Percentiles rank a stretch among this genome's conserved stretches.
Evolutionary conservation across 768 basidiomycete species (phyloP).

Genomic region (Mycena latifolia): DNA sequence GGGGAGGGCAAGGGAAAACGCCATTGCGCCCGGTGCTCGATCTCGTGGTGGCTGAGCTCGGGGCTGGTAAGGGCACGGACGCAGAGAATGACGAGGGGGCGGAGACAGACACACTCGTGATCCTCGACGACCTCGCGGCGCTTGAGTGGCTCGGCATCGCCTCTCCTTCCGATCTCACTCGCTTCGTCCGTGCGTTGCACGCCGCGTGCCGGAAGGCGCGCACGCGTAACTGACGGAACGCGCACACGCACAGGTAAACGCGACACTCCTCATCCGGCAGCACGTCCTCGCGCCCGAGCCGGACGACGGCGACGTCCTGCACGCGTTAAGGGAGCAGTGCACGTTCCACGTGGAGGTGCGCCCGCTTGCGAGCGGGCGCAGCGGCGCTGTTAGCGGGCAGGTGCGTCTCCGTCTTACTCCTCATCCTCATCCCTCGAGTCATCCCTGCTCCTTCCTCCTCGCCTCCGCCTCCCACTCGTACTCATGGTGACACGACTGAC

Average conservation of each 20-base stretch:
- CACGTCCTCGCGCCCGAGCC: constrained; percentile 63
- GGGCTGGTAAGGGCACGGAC: constrained; percentile 25
- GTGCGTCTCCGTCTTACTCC: no score
- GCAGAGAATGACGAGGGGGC: no score
- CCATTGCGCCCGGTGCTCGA: constrained; percentile 53
- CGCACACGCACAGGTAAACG: constrained; percentile 53
- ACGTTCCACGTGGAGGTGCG: constrained; percentile 80
- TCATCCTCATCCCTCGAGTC: no score
- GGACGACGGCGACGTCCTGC: constrained; percentile 69
- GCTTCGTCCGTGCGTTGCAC: constrained; percentile 71
- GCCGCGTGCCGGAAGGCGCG: constrained; percentile 67
- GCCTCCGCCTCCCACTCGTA: no score
- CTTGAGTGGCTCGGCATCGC: constrained; percentile 81
- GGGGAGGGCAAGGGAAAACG: no score
- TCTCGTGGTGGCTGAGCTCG: constrained; percentile 45
- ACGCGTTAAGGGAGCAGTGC: constrained; percentile 69
- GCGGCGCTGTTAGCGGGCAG: constrained; percentile 84
- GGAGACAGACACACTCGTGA: constrained; percentile 63
- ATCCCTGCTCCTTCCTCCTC: no score
- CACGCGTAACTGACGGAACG: not conserved
- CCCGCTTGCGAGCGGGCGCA: constrained; percentile 79
- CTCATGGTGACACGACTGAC: no score
- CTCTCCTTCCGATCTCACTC: constrained; percentile 57
- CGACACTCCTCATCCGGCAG: constrained; percentile 73
- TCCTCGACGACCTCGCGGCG: constrained; percentile 78